Evolutionary conservation across 176 grass and related monocot genomes (phyloP).

Genomic region (Oryza punctata): DNA sequence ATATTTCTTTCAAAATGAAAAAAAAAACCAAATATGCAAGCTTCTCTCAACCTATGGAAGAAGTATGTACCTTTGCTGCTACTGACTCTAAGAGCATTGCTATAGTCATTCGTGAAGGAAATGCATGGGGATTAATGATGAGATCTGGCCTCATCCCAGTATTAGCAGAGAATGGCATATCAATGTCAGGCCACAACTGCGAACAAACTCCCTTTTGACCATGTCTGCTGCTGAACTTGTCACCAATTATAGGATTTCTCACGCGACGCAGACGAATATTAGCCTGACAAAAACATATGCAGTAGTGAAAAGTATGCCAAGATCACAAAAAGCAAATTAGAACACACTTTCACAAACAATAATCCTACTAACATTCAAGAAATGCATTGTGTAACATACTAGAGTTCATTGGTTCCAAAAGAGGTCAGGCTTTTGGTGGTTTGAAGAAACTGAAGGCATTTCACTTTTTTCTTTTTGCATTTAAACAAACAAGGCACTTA

Average conservation of each 20-base stretch:
- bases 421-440: background rate
- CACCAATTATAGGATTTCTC: conserved; percentile 92
- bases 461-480: background rate
- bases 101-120: conserved; percentile 99
- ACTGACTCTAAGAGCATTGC: conserved; percentile 98
- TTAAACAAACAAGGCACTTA: conserved; percentile 1
- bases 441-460: conserved; percentile 1
- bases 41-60: conserved; percentile 12
- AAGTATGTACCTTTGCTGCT: conserved; percentile 79
- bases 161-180: conserved; percentile 96
- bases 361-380: background rate
- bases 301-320: background rate
- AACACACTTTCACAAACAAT: background rate
- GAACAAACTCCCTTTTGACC: conserved; percentile 98
- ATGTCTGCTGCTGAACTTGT: conserved; percentile 99
- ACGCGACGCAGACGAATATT: conserved; percentile 79
- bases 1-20: conserved; percentile 32
- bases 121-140: conserved; percentile 97
- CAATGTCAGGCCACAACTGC: conserved; percentile 94
- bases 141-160: conserved; percentile 96
- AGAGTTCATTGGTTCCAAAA: conserved; percentile 5
- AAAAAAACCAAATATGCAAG: background rate
- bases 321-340: conserved; percentile 18
- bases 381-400: conserved; percentile 18
- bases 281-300: conserved; percentile 59